Evolutionary conservation across 2,329 filamentous ascomycete species (phyloP).

Genomic region (Cercospora sojina): DNA sequence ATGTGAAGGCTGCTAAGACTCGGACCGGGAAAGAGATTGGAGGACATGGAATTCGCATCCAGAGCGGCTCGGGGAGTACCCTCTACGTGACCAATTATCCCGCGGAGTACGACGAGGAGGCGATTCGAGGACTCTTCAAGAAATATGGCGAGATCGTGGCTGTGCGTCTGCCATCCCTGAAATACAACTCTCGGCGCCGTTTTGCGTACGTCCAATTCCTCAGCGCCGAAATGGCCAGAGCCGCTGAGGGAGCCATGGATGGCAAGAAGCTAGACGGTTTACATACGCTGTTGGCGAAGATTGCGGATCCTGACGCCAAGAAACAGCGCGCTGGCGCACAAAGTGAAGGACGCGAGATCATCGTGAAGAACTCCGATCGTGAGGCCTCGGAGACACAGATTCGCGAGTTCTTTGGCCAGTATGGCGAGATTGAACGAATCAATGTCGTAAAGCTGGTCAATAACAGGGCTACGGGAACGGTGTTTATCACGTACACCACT

Average conservation of each 20-base stretch:
- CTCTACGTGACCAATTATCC: slow-evolving; percentile 92
- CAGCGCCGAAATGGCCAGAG: slow-evolving; percentile 63
- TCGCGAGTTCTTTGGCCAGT: slow-evolving; percentile 67
- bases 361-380: slow-evolving; percentile 82
- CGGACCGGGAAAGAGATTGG: slow-evolving; percentile 78
- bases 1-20: slow-evolving; percentile 76
- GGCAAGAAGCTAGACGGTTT: slow-evolving; percentile 67
- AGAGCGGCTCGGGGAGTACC: slow-evolving; percentile 73
- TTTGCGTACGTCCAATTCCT: slow-evolving; percentile 97
- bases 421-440: slow-evolving; percentile 71
- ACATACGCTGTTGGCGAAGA: slow-evolving; percentile 71
- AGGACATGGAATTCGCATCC: slow-evolving; percentile 70
- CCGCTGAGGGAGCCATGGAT: slow-evolving; percentile 68
- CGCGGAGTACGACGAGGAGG: slow-evolving; percentile 68
- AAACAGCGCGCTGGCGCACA: slow-evolving; percentile 76
- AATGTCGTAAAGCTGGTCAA: slow-evolving; percentile 67
- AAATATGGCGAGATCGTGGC: slow-evolving; percentile 77
- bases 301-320: slow-evolving; percentile 77
- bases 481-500: slow-evolving; percentile 73
- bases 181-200: slow-evolving; percentile 80
- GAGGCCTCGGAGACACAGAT: slow-evolving; percentile 68
- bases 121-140: slow-evolving; percentile 67
- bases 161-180: slow-evolving; percentile 86
- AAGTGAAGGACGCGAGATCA: slow-evolving; percentile 84
- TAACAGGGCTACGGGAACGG: slow-evolving; percentile 72